These are phyloP conservation scores for Pythium periplocum DNA, from an alignment of 352 stramenopile species.

Conservation along the genomic window DNA sequence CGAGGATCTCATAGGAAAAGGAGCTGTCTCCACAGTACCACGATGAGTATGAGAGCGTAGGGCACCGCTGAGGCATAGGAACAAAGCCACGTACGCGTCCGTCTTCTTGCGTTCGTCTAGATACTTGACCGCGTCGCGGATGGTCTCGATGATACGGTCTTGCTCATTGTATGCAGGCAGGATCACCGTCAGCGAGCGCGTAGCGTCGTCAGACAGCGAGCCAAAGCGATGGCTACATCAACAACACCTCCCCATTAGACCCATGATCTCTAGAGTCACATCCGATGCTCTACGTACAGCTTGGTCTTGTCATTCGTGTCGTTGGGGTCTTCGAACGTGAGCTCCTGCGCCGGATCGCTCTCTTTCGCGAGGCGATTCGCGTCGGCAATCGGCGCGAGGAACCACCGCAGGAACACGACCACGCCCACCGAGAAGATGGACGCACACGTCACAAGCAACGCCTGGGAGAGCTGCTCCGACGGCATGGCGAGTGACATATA, in stretches of 20 bases:
- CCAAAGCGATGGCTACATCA: conserved; percentile 39
- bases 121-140: conserved; percentile 87
- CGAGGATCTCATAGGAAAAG: conserved; percentile 86
- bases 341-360: conserved; percentile 46
- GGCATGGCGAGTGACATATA: too few relatives aligned
- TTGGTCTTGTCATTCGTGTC: conserved; percentile 21
- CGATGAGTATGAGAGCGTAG: neutral
- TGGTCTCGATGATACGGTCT: conserved; percentile 88
- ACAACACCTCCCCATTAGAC: neutral
- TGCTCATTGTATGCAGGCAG: conserved; percentile 95
- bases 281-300: conserved; percentile 21
- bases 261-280: neutral
- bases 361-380: conserved; percentile 44
- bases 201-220: conserved; percentile 47
- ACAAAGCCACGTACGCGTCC: conserved; percentile 28
- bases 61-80: too few relatives aligned
- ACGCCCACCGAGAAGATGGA: conserved; percentile 16
- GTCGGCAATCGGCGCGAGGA: conserved; percentile 46
- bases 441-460: conserved; percentile 15
- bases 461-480: too few relatives aligned
- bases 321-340: conserved; percentile 52
- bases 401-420: conserved; percentile 48
- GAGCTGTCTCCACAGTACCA: conserved; percentile 4
- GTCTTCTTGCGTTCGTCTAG: conserved; percentile 55
- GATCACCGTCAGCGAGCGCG: conserved; percentile 83